These are phyloP conservation scores for Elsinoe fawcettii DNA, from an alignment of 2,329 filamentous ascomycete genomes.

Conservation along the genomic window DNA sequence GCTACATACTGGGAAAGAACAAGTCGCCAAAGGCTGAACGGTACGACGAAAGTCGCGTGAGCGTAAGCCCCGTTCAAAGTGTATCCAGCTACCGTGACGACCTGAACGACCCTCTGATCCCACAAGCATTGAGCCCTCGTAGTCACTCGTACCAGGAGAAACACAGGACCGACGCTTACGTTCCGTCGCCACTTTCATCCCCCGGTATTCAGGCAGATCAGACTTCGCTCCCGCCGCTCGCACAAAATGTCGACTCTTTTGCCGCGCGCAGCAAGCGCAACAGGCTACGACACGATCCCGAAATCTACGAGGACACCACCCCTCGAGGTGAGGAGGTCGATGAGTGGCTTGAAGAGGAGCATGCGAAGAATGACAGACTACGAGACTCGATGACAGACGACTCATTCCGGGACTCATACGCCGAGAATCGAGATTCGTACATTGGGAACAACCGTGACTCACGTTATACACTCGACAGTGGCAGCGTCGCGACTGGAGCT, in stretches of 20 bases:
- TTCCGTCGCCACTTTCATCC: conserved; percentile 28
- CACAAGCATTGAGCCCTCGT: conserved; percentile 26
- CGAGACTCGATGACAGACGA: conserved; percentile 37
- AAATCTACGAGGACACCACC: conserved; percentile 24
- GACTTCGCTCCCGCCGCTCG: conserved; percentile 36
- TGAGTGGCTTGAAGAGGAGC: conserved; percentile 45
- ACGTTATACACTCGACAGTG: conserved; percentile 48
- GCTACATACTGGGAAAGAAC: conserved; percentile 4
- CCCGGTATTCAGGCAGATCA: conserved; percentile 31
- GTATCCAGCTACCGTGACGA: conserved; percentile 75
- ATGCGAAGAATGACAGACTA: conserved; percentile 54
- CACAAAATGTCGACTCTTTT: conserved; percentile 12
- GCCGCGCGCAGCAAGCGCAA: conserved; percentile 32
- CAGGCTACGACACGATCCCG: conserved; percentile 34
- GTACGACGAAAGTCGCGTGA: neutral
- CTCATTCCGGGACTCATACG: conserved; percentile 4
- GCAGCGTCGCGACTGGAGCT: conserved; percentile 48
- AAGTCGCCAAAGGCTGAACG: neutral
- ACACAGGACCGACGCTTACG: neutral
- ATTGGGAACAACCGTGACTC: conserved; percentile 45
- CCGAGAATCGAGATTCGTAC: conserved; percentile 33
- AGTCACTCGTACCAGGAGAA: conserved; percentile 20
- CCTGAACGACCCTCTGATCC: conserved; percentile 25
- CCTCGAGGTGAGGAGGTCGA: conserved; percentile 35
- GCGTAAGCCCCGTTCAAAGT: conserved; percentile 77